phyloP scores from a whole-genome alignment of 352 stramenopile genomes.

The Phytophthora tentaculata region DNA sequence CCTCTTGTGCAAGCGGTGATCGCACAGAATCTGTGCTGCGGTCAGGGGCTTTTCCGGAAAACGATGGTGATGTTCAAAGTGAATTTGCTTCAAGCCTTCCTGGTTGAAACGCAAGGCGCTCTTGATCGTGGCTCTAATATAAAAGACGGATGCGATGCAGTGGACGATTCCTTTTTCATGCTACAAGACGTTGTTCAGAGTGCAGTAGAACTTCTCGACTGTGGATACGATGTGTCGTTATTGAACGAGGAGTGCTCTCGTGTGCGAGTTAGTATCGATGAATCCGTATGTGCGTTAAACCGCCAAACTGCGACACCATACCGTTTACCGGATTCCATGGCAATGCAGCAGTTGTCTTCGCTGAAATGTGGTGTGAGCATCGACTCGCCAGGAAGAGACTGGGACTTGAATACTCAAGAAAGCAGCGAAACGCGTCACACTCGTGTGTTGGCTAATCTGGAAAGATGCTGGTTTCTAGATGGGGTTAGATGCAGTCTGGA shows the following conservation, averaged over 20 bases:
- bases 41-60: slow-evolving; percentile 43
- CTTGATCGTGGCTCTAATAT: slow-evolving; percentile 8
- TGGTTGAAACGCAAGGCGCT: slow-evolving; percentile 1
- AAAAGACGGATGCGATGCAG: slow-evolving; percentile 9
- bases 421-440: slow-evolving; percentile 15
- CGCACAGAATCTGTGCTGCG: slow-evolving; percentile 41
- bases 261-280: slow-evolving; percentile 21
- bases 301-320: slow-evolving; percentile 3
- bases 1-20: slow-evolving; percentile 49
- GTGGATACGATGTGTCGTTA: slow-evolving; percentile 23
- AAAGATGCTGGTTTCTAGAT: slow-evolving; percentile 19
- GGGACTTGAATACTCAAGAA: slow-evolving; percentile 9
- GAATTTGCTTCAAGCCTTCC: slow-evolving; percentile 17
- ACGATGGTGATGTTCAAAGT: slow-evolving; percentile 43
- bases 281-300: slow-evolving; percentile 33
- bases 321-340: not conserved
- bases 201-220: slow-evolving; percentile 21
- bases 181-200: slow-evolving; percentile 22
- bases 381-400: slow-evolving; percentile 1
- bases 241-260: slow-evolving; percentile 15
- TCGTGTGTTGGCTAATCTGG: slow-evolving; percentile 22
- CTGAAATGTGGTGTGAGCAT: slow-evolving; percentile 13
- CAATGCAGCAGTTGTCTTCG: slow-evolving; percentile 14
- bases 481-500: slow-evolving; percentile 17
- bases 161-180: slow-evolving; percentile 37